phyloP scores from a whole-genome alignment of 1,139 yeast species.

The Spathaspora sp. region DNA sequence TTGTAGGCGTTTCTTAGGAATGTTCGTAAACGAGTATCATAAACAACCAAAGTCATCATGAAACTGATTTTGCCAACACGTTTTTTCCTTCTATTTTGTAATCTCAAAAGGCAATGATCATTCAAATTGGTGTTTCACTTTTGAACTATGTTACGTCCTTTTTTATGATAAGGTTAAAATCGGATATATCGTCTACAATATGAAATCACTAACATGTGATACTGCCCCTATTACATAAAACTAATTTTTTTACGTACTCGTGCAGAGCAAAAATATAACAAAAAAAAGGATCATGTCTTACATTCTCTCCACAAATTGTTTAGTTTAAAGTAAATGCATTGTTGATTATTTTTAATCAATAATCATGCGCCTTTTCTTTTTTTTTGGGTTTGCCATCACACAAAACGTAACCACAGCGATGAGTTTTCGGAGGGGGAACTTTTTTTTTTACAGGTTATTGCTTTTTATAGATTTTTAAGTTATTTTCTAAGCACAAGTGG shows the following conservation, averaged over 20 bases:
- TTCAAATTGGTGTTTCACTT: background rate
- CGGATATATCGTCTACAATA: background rate
- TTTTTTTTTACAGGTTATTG: background rate
- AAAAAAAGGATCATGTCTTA: background rate
- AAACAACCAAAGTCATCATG: too few species aligned
- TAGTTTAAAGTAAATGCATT: background rate
- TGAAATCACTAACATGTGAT: background rate
- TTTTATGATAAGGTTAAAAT: background rate
- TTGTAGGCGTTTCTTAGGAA: too few species aligned
- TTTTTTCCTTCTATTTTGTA: too few species aligned
- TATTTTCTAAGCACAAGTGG: background rate
- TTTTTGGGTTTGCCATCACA: background rate
- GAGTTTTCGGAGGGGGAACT: background rate
- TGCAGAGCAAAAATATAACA: background rate
- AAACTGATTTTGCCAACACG: too few species aligned
- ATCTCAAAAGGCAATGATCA: too few species aligned
- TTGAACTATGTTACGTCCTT: too few species aligned
- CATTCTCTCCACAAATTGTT: background rate
- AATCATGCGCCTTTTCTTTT: background rate
- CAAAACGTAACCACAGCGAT: slow-evolving; percentile 1
- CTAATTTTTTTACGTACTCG: background rate
- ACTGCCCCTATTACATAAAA: background rate
- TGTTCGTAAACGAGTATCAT: too few species aligned
- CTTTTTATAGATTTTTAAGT: background rate
- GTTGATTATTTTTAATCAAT: background rate